A percentile compares a stretch with the other conserved stretches of the same genome.
These are phyloP conservation scores for Penicillium palitans DNA, from an alignment of 2,329 filamentous ascomycete species.

Conservation along the genomic window DNA sequence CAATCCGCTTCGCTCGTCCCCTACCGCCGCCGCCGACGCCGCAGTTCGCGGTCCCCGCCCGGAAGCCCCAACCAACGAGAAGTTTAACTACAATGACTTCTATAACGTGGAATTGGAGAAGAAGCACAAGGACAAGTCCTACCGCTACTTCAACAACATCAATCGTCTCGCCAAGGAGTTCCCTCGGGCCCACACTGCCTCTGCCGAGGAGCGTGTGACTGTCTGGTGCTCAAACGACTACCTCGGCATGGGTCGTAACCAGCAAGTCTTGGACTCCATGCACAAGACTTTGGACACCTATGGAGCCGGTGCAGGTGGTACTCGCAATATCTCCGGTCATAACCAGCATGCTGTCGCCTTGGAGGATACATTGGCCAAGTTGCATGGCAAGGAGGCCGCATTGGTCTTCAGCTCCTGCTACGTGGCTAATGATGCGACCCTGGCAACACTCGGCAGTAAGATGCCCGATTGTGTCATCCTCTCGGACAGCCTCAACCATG, in stretches of 20 bases:
- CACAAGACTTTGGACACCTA: slow-evolving; percentile 93
- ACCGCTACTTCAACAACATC: slow-evolving; percentile 99
- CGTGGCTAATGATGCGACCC: slow-evolving; percentile 94
- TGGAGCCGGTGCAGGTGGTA: slow-evolving; percentile 91
- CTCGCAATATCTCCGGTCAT: slow-evolving; percentile 96
- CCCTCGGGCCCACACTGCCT: slow-evolving; percentile 86
- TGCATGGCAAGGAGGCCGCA: slow-evolving; percentile 89
- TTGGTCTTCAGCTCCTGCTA: slow-evolving; percentile 98
- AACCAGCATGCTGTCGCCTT: slow-evolving; percentile 89
- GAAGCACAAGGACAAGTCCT: slow-evolving; percentile 99
- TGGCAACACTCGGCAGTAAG: slow-evolving; percentile 95
- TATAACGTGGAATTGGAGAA: slow-evolving; percentile 89
- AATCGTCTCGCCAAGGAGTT: slow-evolving; percentile 97
- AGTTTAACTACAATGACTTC: slow-evolving; percentile 89
- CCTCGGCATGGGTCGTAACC: slow-evolving; percentile 93
- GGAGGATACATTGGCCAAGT: slow-evolving; percentile 76
- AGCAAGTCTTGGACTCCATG: slow-evolving; percentile 83
- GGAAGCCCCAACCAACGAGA: slow-evolving; percentile 51
- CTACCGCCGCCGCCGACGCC: slow-evolving; percentile 22
- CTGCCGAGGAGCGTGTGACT: slow-evolving; percentile 79
- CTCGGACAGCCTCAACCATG: slow-evolving; percentile 97
- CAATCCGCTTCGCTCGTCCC: slow-evolving; percentile 26
- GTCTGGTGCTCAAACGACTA: slow-evolving; percentile 99
- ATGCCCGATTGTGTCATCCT: slow-evolving; percentile 94
- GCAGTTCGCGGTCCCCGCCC: slow-evolving; percentile 47